Conservation (phyloP, 2,329 filamentous ascomycete species). For the Monilinia polystroma region DNA sequence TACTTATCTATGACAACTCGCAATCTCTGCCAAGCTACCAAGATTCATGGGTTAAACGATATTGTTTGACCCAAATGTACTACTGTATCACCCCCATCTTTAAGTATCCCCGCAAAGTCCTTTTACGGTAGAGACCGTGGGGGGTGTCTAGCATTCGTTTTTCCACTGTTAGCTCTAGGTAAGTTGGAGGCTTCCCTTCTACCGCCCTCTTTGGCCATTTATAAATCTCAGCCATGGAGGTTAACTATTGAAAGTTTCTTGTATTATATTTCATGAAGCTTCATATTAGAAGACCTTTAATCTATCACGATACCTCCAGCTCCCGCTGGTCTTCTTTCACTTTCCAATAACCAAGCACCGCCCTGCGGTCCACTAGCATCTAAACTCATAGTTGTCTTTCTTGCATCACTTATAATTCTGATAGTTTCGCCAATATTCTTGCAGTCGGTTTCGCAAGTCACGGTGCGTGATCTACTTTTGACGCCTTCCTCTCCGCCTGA, state of each 20-base stretch:
- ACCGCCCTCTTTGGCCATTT: background rate
- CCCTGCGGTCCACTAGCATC: conserved; percentile 65
- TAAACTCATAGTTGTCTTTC: conserved; percentile 69
- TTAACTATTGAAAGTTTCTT: background rate
- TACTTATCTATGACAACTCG: background rate
- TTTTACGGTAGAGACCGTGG: background rate
- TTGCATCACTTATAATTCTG: conserved; percentile 68
- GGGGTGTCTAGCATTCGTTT: background rate
- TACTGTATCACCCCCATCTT: too few relatives aligned
- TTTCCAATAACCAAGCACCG: conserved; percentile 65
- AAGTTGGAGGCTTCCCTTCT: background rate
- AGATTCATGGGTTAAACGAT: background rate
- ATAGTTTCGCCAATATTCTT: conserved; percentile 76
- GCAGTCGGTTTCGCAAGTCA: conserved; percentile 75
- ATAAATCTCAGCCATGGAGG: background rate
- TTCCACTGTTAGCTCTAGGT: conserved; percentile 1
- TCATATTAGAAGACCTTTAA: conserved; percentile 15
- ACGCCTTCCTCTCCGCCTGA: conserved; percentile 28
- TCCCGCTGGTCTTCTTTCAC: conserved; percentile 45
- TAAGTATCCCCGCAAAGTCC: background rate
- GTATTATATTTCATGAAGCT: background rate
- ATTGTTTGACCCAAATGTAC: background rate
- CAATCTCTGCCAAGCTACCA: background rate
- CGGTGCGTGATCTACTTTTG: conserved; percentile 35
- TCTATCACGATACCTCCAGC: conserved; percentile 24